Evolutionary conservation across 192 early-diverging fungal genomes (phyloP).

Genomic region (Pilobolus umbonatus): DNA sequence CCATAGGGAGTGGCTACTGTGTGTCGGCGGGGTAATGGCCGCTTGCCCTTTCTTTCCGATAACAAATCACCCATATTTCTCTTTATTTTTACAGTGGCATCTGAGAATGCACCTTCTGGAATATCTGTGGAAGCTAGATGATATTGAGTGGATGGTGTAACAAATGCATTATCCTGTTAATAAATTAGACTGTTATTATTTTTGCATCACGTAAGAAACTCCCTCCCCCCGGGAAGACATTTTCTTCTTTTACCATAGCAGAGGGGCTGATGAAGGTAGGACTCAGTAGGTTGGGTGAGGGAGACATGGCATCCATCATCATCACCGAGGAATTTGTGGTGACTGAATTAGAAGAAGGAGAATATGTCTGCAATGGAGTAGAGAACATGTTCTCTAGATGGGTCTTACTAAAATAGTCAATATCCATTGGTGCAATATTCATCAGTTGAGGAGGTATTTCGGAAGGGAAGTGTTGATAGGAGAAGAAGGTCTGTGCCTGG

Average conservation of each 20-base stretch:
- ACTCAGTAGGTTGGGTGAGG: slow-evolving; percentile 2
- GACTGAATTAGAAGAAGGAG: slow-evolving; percentile 10
- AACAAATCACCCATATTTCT: too few species aligned
- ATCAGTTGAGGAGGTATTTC: neutral
- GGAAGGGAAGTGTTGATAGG: neutral
- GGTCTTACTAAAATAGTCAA: slow-evolving; percentile 10
- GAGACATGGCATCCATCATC: slow-evolving; percentile 3
- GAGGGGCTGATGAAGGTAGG: slow-evolving; percentile 17
- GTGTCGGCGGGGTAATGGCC: slow-evolving; percentile 20
- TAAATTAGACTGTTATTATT: neutral
- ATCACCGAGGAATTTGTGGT: slow-evolving; percentile 9
- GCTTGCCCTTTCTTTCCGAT: slow-evolving; percentile 3
- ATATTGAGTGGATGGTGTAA: slow-evolving; percentile 4
- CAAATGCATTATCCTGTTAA: too few species aligned
- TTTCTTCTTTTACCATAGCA: slow-evolving; percentile 1
- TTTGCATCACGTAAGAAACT: too few species aligned
- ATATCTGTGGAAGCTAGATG: too few species aligned
- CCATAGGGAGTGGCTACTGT: slow-evolving; percentile 25
- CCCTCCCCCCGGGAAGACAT: too few species aligned
- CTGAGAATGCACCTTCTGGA: too few species aligned
- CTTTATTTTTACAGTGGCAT: too few species aligned
- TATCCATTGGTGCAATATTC: slow-evolving; percentile 1
- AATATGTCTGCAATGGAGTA: slow-evolving; percentile 1
- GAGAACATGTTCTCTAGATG: neutral
- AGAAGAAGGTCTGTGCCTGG: neutral